These are phyloP conservation scores for Piper longum DNA, from an alignment of 164 flowering plant genomes.

Conservation along the genomic window DNA sequence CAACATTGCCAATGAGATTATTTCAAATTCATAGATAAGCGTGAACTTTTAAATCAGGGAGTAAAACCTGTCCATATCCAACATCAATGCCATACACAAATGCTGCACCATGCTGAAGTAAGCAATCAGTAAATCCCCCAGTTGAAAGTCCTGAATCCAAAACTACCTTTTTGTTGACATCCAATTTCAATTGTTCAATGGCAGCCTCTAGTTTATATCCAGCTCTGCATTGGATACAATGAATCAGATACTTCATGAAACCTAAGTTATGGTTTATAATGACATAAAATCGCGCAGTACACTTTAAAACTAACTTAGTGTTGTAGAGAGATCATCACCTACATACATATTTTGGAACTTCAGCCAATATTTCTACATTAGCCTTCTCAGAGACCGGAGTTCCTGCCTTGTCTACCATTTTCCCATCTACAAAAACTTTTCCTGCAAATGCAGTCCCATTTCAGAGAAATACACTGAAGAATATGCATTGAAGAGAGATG, in stretches of 20 bases:
- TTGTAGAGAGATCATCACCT: conserved; percentile 54
- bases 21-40: no score
- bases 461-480: not conserved
- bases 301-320: not conserved
- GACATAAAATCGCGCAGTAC: not conserved
- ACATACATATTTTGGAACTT: conserved; percentile 98
- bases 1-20: not conserved
- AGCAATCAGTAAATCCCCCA: conserved; percentile 98
- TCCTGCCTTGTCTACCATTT: conserved; percentile 74
- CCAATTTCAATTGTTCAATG: conserved; percentile 70
- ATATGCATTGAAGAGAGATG: not conserved
- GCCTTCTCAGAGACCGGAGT: conserved; percentile 67
- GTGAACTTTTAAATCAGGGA: not conserved
- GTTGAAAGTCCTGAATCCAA: conserved; percentile 97
- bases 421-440: conserved; percentile 83
- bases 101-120: conserved; percentile 93
- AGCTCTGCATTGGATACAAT: conserved; percentile 37
- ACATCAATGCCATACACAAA: conserved; percentile 95
- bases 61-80: conserved; percentile 91
- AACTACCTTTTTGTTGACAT: conserved; percentile 77
- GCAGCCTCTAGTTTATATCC: conserved; percentile 98
- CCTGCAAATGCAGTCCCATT: conserved; percentile 26
- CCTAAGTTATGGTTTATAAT: not conserved
- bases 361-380: conserved; percentile 70
- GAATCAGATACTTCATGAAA: not conserved